Evolutionary conservation across 2,329 filamentous ascomycete genomes (phyloP).

Genomic region (Aspergillus bombycis): DNA sequence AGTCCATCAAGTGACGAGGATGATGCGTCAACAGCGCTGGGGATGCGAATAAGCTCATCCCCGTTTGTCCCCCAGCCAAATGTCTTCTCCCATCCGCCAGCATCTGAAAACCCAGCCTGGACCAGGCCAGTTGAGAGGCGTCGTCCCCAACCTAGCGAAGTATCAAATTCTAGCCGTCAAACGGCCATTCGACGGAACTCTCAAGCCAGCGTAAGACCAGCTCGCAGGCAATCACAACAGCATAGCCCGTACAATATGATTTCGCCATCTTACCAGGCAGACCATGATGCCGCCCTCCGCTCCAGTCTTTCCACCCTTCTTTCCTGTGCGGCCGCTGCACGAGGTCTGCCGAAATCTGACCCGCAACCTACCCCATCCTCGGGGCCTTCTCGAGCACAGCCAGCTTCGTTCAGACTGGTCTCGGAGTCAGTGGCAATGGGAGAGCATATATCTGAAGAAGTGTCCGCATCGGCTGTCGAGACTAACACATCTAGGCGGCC

Average conservation of each 20-base stretch:
- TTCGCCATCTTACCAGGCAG: conserved; percentile 75
- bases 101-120: conserved; percentile 49
- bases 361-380: conserved; percentile 28
- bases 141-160: conserved; percentile 54
- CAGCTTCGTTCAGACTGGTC: conserved; percentile 60
- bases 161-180: conserved; percentile 38
- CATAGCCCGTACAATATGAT: conserved; percentile 68
- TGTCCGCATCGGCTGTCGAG: conserved; percentile 23
- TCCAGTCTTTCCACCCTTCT: conserved; percentile 93
- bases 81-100: conserved; percentile 82
- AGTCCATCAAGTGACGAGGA: conserved; percentile 59
- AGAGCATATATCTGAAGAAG: conserved; percentile 38
- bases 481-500: conserved; percentile 25
- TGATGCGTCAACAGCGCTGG: conserved; percentile 82
- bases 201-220: conserved; percentile 33
- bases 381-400: conserved; percentile 43
- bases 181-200: conserved; percentile 44
- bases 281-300: conserved; percentile 90
- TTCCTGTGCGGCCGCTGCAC: conserved; percentile 89
- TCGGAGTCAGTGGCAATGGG: conserved; percentile 62
- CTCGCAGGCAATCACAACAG: conserved; percentile 39
- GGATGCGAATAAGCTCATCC: conserved; percentile 57
- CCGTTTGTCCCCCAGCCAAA: conserved; percentile 86
- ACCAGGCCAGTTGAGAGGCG: conserved; percentile 48
- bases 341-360: conserved; percentile 70